A percentile compares a stretch with the other conserved stretches of the same genome.
Conservation (phyloP, 2,329 filamentous ascomycete genomes). For the Colletotrichum filicis region DNA sequence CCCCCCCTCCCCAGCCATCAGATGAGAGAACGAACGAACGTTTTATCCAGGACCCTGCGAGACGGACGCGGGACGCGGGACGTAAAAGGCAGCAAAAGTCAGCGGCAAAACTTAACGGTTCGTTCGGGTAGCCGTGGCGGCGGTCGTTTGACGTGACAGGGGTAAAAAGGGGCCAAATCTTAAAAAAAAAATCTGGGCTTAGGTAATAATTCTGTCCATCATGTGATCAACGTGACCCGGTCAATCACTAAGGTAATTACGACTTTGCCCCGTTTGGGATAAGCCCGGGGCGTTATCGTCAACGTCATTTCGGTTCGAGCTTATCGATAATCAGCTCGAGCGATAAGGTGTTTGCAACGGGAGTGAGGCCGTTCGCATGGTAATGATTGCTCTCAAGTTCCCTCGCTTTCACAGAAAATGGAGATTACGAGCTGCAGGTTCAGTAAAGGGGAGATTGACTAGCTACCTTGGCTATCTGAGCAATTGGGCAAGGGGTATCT, state of each 20-base stretch:
- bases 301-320: not conserved
- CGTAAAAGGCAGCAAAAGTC: not conserved
- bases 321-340: not conserved
- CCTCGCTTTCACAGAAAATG: too few relatives aligned
- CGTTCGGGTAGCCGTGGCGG: not conserved
- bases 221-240: not conserved
- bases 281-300: not conserved
- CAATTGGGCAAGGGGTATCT: not conserved
- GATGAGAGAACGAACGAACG: not conserved
- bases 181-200: not conserved
- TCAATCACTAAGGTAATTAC: not conserved
- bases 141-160: not conserved
- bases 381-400: too few relatives aligned
- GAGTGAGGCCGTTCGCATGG: too few relatives aligned
- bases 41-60: not conserved
- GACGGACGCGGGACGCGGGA: not conserved
- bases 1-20: too few relatives aligned
- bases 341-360: too few relatives aligned
- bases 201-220: not conserved
- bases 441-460: not conserved
- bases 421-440: not conserved
- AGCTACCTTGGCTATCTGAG: not conserved
- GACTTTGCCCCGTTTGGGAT: not conserved
- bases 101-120: not conserved
- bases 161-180: not conserved